These are phyloP conservation scores for Leccinum sublutescens DNA, from an alignment of 768 basidiomycete species.

Conservation along the genomic window DNA sequence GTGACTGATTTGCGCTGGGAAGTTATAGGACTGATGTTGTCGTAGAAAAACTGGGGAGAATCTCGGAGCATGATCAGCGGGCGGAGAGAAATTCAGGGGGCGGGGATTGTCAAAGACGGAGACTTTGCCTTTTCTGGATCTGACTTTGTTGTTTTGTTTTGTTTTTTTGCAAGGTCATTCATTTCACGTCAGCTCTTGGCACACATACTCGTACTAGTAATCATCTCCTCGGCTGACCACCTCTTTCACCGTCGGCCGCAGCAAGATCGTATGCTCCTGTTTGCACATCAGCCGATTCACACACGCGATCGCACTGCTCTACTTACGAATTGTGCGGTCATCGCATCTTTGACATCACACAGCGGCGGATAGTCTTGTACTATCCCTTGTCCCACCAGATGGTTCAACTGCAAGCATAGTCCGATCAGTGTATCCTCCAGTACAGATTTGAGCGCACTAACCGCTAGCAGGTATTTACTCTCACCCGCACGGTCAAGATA, in stretches of 20 bases:
- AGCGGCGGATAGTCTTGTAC: conserved; percentile 94
- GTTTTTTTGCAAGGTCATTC: not conserved
- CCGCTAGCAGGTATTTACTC: conserved; percentile 89
- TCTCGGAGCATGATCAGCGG: conserved; percentile 26
- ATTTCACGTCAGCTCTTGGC: conserved; percentile 5
- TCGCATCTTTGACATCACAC: conserved; percentile 77
- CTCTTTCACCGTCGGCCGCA: conserved; percentile 84
- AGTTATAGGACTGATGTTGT: conserved; percentile 11
- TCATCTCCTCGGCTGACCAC: conserved; percentile 83
- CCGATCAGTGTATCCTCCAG: not conserved
- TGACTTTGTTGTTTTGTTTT: conserved; percentile 11
- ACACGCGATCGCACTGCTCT: conserved; percentile 1
- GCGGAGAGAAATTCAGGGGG: not conserved
- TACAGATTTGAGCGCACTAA: conserved; percentile 35
- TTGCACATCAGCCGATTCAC: conserved; percentile 9
- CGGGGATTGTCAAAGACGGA: not conserved
- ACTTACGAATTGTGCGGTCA: conserved; percentile 91
- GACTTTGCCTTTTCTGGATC: conserved; percentile 22
- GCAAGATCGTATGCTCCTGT: conserved; percentile 82
- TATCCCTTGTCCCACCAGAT: conserved; percentile 84
- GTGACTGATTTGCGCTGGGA: conserved; percentile 19
- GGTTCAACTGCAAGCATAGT: conserved; percentile 61
- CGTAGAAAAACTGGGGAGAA: conserved; percentile 20
- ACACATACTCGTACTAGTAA: conserved; percentile 46
- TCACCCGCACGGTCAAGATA: conserved; percentile 94